These are phyloP conservation scores for Oryza meyeriana DNA, from an alignment of 176 grass and related monocot genomes.

Conservation along the genomic window DNA sequence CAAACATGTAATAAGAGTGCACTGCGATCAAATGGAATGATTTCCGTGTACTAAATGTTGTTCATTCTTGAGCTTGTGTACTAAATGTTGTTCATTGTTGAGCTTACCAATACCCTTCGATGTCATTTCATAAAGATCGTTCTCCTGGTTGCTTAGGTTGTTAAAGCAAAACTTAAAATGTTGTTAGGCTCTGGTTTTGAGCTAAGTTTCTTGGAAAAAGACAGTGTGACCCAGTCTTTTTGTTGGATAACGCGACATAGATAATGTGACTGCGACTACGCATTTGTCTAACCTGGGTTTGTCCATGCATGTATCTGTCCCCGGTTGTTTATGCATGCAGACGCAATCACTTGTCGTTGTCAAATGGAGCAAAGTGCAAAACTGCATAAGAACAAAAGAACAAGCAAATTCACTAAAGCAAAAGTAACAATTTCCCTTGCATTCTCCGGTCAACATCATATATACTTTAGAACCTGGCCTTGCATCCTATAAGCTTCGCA, in stretches of 20 bases:
- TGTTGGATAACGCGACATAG: not conserved
- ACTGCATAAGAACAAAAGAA: not conserved
- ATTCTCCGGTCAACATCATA: slow-evolving; percentile 43
- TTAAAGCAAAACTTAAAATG: not conserved
- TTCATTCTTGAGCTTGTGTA: not conserved
- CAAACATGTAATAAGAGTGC: slow-evolving; percentile 45
- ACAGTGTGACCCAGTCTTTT: not conserved
- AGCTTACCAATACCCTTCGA: not conserved
- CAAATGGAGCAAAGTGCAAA: not conserved
- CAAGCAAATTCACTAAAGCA: not conserved
- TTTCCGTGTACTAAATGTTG: slow-evolving; percentile 18
- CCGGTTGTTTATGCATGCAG: not conserved
- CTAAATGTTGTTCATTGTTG: slow-evolving; percentile 2
- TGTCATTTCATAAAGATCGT: not conserved
- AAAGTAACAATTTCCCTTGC: slow-evolving; percentile 20
- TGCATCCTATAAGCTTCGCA: slow-evolving; percentile 14
- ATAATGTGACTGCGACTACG: not conserved
- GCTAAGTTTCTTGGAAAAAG: not conserved
- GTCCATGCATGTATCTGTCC: not conserved
- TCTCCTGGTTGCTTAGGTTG: not conserved
- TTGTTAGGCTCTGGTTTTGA: not conserved
- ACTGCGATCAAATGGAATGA: slow-evolving; percentile 18
- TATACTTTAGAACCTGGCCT: slow-evolving; percentile 30
- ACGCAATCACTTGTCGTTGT: slow-evolving; percentile 8
- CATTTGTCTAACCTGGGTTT: not conserved